phyloP scores from a whole-genome alignment of 306 rosid genomes.

The Amphicarpaea edgeworthii region DNA sequence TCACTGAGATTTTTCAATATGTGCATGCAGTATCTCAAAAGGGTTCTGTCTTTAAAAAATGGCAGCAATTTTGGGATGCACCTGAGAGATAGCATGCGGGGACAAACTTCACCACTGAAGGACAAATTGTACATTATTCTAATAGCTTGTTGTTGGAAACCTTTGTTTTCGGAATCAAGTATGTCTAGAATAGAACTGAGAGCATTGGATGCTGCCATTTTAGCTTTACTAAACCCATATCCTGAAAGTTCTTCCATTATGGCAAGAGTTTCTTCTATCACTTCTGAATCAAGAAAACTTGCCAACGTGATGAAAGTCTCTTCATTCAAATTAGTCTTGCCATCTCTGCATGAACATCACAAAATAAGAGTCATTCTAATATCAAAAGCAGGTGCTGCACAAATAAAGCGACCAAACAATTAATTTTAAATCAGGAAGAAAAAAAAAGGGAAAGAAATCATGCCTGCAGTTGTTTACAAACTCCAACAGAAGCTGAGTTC shows the following conservation, averaged over 20 bases:
- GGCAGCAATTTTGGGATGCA: conserved; percentile 76
- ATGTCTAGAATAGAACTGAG: conserved; percentile 56
- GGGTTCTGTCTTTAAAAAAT: conserved; percentile 51
- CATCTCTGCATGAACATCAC: conserved; percentile 60
- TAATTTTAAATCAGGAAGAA: neutral
- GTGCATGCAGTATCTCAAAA: conserved; percentile 59
- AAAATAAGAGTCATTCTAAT: conserved; percentile 11
- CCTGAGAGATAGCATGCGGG: conserved; percentile 54
- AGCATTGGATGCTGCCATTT: conserved; percentile 64
- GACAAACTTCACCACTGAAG: conserved; percentile 53
- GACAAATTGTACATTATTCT: conserved; percentile 66
- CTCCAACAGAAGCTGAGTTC: conserved; percentile 65
- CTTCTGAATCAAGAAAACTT: conserved; percentile 67
- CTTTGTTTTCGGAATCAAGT: conserved; percentile 60
- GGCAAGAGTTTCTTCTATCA: conserved; percentile 67
- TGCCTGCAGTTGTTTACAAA: conserved; percentile 78
- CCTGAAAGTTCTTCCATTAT: conserved; percentile 75
- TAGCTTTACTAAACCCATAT: conserved; percentile 45
- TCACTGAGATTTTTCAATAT: conserved; percentile 72
- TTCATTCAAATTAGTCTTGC: conserved; percentile 49
- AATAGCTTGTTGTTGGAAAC: conserved; percentile 61
- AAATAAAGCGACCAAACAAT: conserved; percentile 32
- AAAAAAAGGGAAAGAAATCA: conserved; percentile 16
- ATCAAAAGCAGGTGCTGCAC: conserved; percentile 23
- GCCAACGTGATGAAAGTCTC: conserved; percentile 60